phyloP scores from a whole-genome alignment of 768 basidiomycete species.

The Leccinum truebloodii region DNA sequence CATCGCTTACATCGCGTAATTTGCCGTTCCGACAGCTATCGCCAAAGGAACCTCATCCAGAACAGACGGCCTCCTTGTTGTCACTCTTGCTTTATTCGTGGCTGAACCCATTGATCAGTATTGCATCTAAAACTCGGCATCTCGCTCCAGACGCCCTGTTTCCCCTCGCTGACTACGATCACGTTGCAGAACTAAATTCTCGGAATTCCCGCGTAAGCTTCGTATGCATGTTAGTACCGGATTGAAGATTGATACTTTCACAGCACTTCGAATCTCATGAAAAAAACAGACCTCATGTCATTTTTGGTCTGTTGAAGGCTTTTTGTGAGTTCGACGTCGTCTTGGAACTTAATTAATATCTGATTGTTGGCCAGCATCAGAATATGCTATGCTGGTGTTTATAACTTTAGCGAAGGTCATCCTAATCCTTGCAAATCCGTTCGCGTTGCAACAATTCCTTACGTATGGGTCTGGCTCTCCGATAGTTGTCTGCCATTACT shows the following conservation, averaged over 20 bases:
- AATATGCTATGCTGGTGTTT: constrained; percentile 1
- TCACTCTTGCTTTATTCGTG: constrained; percentile 46
- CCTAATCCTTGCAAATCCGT: constrained; percentile 3
- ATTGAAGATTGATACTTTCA: neutral
- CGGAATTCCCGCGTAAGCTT: constrained; percentile 33
- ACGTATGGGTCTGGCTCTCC: neutral
- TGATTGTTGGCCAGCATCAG: neutral
- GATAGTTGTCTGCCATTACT: neutral
- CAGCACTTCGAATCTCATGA: constrained; percentile 2
- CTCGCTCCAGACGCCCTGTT: constrained; percentile 44
- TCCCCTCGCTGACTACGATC: constrained; percentile 51
- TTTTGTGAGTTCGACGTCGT: constrained; percentile 6
- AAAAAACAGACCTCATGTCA: neutral
- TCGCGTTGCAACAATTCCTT: constrained; percentile 12
- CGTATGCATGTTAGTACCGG: neutral
- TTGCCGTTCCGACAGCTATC: neutral
- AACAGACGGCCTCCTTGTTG: constrained; percentile 41
- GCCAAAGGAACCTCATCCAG: constrained; percentile 29
- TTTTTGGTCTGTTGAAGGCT: constrained; percentile 4
- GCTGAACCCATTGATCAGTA: constrained; percentile 50
- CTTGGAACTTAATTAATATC: neutral
- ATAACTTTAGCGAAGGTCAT: constrained; percentile 2
- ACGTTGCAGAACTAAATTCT: constrained; percentile 32
- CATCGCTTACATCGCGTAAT: constrained; percentile 7
- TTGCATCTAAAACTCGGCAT: constrained; percentile 42